A percentile compares a stretch with the other conserved stretches of the same genome.
Conservation (phyloP, 768 basidiomycete genomes). For the Boletus rubroflammeus region DNA sequence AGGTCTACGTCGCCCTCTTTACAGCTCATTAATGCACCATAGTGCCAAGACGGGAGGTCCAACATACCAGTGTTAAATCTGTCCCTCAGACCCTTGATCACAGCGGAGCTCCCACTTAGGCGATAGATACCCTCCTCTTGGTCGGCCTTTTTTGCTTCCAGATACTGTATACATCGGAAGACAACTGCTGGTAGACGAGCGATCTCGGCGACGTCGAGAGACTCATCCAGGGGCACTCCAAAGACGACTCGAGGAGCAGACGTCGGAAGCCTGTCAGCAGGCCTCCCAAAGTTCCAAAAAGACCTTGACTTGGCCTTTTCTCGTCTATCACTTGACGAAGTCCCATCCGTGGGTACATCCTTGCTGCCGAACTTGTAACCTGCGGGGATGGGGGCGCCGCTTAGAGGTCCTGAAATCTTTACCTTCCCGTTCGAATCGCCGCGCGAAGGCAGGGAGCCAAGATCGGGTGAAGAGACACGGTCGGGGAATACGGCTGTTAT, state of each 20-base stretch:
- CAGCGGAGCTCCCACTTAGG: conserved; percentile 89
- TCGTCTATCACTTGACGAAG: conserved; percentile 60
- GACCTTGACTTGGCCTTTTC: conserved; percentile 90
- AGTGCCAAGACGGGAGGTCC: not conserved
- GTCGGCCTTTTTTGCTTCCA: conserved; percentile 91
- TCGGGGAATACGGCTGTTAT: conserved; percentile 32
- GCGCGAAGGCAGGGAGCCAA: conserved; percentile 46
- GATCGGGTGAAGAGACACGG: conserved; percentile 45
- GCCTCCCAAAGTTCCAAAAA: conserved; percentile 90
- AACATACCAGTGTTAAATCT: conserved; percentile 83
- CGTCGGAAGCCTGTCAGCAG: conserved; percentile 41
- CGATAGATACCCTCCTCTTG: conserved; percentile 98
- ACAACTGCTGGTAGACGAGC: conserved; percentile 91
- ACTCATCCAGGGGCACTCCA: conserved; percentile 82
- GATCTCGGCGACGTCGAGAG: conserved; percentile 84
- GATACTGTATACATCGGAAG: conserved; percentile 92
- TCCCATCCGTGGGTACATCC: conserved; percentile 47
- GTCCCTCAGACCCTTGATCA: conserved; percentile 91
- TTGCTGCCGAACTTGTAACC: conserved; percentile 90
- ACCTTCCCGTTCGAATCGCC: conserved; percentile 58
- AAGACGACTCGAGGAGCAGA: conserved; percentile 74
- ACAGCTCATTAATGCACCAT: conserved; percentile 9
- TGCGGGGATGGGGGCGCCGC: conserved; percentile 78
- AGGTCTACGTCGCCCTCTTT: conserved; percentile 96
- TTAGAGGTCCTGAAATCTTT: conserved; percentile 88